These are phyloP conservation scores for Gracilaria vermiculophylla DNA, from an alignment of 23 red algal species.

Conservation along the genomic window DNA sequence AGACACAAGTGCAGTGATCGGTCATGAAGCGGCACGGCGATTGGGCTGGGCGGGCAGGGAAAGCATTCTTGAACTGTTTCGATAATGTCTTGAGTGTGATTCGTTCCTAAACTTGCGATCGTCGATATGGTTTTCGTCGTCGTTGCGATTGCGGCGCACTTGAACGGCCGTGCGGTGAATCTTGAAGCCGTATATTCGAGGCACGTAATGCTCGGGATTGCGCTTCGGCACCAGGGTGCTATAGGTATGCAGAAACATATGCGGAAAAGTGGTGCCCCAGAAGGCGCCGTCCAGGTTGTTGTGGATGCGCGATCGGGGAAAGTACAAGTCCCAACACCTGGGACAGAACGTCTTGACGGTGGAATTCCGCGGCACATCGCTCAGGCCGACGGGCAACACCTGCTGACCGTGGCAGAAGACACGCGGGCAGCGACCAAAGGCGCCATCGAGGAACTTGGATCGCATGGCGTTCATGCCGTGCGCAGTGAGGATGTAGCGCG, in stretches of 20 bases:
- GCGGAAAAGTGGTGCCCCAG: slow-evolving; percentile 99
- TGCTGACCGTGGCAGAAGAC: slow-evolving; percentile 90
- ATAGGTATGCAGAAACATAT: slow-evolving; percentile 97
- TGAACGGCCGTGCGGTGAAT: slow-evolving; percentile 64
- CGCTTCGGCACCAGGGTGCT: slow-evolving; percentile 74
- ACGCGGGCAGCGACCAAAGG: slow-evolving; percentile 96
- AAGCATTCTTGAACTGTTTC: neutral
- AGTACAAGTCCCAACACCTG: slow-evolving; percentile 93
- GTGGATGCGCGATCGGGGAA: slow-evolving; percentile 76
- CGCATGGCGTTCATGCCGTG: slow-evolving; percentile 95
- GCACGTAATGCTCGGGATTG: slow-evolving; percentile 83
- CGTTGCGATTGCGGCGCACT: slow-evolving; percentile 75
- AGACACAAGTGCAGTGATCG: neutral
- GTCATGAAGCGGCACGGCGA: slow-evolving; percentile 4
- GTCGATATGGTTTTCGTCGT: neutral
- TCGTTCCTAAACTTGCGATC: slow-evolving; percentile 20
- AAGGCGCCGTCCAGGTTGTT: slow-evolving; percentile 93
- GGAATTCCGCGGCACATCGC: slow-evolving; percentile 79
- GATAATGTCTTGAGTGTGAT: slow-evolving; percentile 13
- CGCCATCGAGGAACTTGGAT: slow-evolving; percentile 86
- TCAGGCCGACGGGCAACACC: slow-evolving; percentile 94
- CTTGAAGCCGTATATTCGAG: slow-evolving; percentile 94
- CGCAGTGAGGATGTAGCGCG: slow-evolving; percentile 91
- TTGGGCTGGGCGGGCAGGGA: neutral
- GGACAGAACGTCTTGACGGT: slow-evolving; percentile 98